Conservation (phyloP, 2,329 filamentous ascomycete genomes). For the Nigrospora osmanthi region DNA sequence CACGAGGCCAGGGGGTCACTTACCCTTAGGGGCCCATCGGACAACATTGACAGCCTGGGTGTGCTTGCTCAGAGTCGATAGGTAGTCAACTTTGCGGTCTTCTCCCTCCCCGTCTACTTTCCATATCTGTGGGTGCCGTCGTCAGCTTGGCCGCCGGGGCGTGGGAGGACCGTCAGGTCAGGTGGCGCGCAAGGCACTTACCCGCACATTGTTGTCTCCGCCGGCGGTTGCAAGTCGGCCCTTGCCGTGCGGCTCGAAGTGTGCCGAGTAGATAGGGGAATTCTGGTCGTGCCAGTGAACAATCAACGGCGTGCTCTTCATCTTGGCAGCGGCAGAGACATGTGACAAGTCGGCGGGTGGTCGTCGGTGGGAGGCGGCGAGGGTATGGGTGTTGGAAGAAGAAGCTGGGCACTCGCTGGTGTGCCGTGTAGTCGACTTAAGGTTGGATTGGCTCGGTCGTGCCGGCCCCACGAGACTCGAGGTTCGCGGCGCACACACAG, state of each 20-base stretch:
- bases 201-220: conserved; percentile 92
- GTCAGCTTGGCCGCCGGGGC: neutral
- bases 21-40: conserved; percentile 89
- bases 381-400: too few relatives aligned
- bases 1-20: conserved; percentile 10
- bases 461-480: too few relatives aligned
- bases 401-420: too few relatives aligned
- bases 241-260: conserved; percentile 90
- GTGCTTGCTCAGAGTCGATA: conserved; percentile 87
- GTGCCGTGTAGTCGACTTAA: too few relatives aligned
- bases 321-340: conserved; percentile 36
- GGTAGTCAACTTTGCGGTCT: conserved; percentile 81
- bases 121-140: conserved; percentile 50
- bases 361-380: too few relatives aligned
- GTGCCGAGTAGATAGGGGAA: conserved; percentile 91
- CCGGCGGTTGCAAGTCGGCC: conserved; percentile 88
- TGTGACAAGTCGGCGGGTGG: conserved; percentile 1
- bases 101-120: conserved; percentile 79
- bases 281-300: conserved; percentile 99
- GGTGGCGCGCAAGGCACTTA: conserved; percentile 33
- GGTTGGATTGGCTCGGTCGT: too few relatives aligned
- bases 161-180: neutral
- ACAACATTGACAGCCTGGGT: conserved; percentile 98
- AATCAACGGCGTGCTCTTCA: conserved; percentile 95
- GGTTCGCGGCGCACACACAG: too few relatives aligned